Conservation (phyloP, 768 basidiomycete genomes). For the Kwoniella shandongensis region DNA sequence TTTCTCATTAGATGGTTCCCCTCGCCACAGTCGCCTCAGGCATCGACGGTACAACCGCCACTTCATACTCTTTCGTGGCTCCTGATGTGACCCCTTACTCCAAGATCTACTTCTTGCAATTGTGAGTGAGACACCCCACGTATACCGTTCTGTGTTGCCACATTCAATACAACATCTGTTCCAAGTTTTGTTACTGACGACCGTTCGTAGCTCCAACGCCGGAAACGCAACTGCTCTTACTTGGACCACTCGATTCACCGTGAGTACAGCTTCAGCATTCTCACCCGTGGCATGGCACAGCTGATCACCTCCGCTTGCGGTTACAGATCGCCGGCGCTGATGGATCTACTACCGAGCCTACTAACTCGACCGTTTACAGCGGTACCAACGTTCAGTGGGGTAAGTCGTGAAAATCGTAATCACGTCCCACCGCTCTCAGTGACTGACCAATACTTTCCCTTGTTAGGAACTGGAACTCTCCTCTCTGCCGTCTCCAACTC, state of each 20-base stretch:
- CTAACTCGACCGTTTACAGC: conserved; percentile 40
- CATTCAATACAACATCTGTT: neutral
- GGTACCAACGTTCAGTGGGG: conserved; percentile 48
- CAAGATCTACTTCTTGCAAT: conserved; percentile 52
- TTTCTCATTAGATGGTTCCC: conserved; percentile 33
- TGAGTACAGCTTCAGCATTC: conserved; percentile 17
- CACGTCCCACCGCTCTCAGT: conserved; percentile 27
- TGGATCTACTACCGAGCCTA: conserved; percentile 41
- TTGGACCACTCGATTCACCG: conserved; percentile 52
- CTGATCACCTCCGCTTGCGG: conserved; percentile 1
- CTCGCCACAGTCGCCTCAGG: conserved; percentile 34
- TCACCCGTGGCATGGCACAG: neutral
- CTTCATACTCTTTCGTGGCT: conserved; percentile 28
- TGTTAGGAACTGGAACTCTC: conserved; percentile 30
- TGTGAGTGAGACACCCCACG: conserved; percentile 22
- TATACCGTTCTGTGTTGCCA: neutral
- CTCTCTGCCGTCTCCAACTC: conserved; percentile 27
- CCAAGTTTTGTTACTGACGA: neutral
- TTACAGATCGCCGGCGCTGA: conserved; percentile 48
- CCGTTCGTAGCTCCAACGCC: conserved; percentile 30
- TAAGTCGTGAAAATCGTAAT: conserved; percentile 9
- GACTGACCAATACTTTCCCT: neutral
- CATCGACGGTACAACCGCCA: conserved; percentile 42
- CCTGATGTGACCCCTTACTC: conserved; percentile 47
- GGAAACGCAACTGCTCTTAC: conserved; percentile 28